Conservation (phyloP, 1,139 yeast genomes). For the Pichia sp. region DNA sequence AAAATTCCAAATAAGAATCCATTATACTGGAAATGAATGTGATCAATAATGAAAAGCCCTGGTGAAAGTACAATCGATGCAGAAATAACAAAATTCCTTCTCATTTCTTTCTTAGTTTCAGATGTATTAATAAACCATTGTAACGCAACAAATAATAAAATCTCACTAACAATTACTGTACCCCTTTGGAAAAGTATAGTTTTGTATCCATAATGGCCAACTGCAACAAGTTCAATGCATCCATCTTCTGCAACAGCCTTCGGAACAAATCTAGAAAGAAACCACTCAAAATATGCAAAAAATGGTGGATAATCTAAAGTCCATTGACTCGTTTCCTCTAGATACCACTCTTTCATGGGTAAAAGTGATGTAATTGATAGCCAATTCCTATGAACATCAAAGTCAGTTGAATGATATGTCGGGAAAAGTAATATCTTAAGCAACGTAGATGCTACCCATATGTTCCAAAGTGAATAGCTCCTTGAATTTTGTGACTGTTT, state of each 20-base stretch:
- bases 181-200: constrained; percentile 75
- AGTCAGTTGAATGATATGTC: constrained; percentile 77
- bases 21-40: constrained; percentile 90
- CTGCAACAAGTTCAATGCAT: constrained; percentile 58
- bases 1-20: constrained; percentile 87
- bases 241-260: constrained; percentile 59
- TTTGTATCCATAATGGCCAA: constrained; percentile 65
- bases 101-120: constrained; percentile 29
- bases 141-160: constrained; percentile 59
- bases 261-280: constrained; percentile 67
- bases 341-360: constrained; percentile 77
- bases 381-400: constrained; percentile 97
- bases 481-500: no score
- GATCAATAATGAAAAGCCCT: constrained; percentile 80
- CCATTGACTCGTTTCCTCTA: constrained; percentile 84
- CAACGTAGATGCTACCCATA: constrained; percentile 54
- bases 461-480: constrained; percentile 51
- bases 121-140: constrained; percentile 64
- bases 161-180: constrained; percentile 74
- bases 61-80: constrained; percentile 83
- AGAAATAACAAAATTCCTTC: constrained; percentile 67
- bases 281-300: constrained; percentile 91
- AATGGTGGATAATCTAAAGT: constrained; percentile 97
- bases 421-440: constrained; percentile 45
- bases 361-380: constrained; percentile 78